Percentiles rank a stretch among this genome's conserved stretches.
These are phyloP conservation scores for Oidiodendron maius DNA, from an alignment of 495 filamentous ascomycete genomes.

Conservation along the genomic window DNA sequence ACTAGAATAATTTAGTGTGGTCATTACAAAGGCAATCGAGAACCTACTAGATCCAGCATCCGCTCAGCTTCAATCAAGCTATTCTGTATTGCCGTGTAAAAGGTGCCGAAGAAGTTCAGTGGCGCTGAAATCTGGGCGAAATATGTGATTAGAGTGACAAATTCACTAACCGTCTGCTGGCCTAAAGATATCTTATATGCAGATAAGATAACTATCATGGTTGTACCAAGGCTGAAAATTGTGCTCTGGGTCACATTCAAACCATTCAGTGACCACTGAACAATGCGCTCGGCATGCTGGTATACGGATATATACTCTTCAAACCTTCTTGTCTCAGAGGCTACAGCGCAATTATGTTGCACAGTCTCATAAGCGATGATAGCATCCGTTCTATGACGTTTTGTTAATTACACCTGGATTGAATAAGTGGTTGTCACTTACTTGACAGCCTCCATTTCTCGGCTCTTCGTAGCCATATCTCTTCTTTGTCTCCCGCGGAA, in stretches of 20 bases:
- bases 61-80: slow-evolving; percentile 63
- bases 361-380: slow-evolving; percentile 13
- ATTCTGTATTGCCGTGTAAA: slow-evolving; percentile 49
- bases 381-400: slow-evolving; percentile 10
- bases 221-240: slow-evolving; percentile 9
- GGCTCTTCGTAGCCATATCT: slow-evolving; percentile 8
- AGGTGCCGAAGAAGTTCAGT: slow-evolving; percentile 53
- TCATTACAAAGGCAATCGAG: slow-evolving; percentile 3
- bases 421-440: slow-evolving; percentile 5
- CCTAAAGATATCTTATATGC: slow-evolving; percentile 55
- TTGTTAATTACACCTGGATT: not conserved
- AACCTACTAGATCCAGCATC: slow-evolving; percentile 60
- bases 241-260: slow-evolving; percentile 12
- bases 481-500: slow-evolving; percentile 7
- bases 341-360: slow-evolving; percentile 18
- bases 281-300: slow-evolving; percentile 17
- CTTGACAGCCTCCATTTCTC: slow-evolving; percentile 13
- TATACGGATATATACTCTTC: slow-evolving; percentile 14
- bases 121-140: slow-evolving; percentile 57
- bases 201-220: slow-evolving; percentile 41
- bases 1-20: slow-evolving; percentile 14
- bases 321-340: slow-evolving; percentile 18
- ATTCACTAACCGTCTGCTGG: slow-evolving; percentile 52
- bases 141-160: slow-evolving; percentile 63
- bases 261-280: slow-evolving; percentile 7